These are phyloP conservation scores for Scheffersomyces stambukii DNA, from an alignment of 1,139 yeast species.

Conservation along the genomic window DNA sequence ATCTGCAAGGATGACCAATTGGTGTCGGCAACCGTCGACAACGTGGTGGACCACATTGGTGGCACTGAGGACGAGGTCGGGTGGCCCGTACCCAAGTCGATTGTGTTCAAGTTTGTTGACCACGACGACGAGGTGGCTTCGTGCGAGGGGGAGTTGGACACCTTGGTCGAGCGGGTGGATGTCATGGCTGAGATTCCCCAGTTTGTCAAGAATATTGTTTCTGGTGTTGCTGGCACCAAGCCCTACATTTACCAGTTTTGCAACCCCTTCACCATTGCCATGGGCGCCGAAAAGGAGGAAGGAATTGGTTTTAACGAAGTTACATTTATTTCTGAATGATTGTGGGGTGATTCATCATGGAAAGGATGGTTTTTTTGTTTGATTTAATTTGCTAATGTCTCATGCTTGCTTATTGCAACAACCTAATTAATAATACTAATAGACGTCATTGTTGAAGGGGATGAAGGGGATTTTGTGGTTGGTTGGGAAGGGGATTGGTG, in stretches of 20 bases:
- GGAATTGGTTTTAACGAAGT: constrained; percentile 81
- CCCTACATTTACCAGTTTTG: constrained; percentile 93
- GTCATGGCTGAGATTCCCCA: constrained; percentile 97
- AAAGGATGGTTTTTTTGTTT: too few relatives aligned
- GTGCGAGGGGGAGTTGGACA: constrained; percentile 51
- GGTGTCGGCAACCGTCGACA: constrained; percentile 62
- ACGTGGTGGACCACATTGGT: constrained; percentile 60
- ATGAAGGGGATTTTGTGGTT: too few relatives aligned
- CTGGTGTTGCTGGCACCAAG: constrained; percentile 92
- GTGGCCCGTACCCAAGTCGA: constrained; percentile 81
- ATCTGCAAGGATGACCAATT: constrained; percentile 62
- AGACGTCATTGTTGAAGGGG: not conserved
- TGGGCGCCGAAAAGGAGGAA: constrained; percentile 40
- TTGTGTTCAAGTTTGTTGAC: constrained; percentile 56
- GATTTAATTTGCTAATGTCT: too few relatives aligned
- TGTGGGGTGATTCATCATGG: not conserved
- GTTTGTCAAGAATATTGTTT: constrained; percentile 87
- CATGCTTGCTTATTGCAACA: not conserved
- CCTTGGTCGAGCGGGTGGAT: constrained; percentile 83
- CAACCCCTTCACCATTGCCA: constrained; percentile 44
- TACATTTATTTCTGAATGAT: constrained; percentile 60
- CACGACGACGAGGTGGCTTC: constrained; percentile 31
- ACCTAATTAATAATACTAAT: too few relatives aligned
- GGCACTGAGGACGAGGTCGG: constrained; percentile 71
- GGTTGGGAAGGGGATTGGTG: too few relatives aligned